Base-by-base conservation (phyloP, 441 rosid species). In the Populus hybrid region DNA sequence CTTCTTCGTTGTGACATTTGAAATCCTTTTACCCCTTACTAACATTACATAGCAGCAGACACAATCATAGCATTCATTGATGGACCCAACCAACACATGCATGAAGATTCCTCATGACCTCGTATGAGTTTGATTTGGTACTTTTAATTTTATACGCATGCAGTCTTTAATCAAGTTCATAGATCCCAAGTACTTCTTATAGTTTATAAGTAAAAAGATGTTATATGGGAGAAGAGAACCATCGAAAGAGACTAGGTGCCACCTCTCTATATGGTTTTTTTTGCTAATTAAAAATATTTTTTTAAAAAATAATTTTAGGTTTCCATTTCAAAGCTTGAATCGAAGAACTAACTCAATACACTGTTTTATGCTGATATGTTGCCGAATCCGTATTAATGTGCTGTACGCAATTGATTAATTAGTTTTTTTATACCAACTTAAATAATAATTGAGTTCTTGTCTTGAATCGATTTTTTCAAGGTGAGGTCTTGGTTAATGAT, bases 81-180 rank as follows among this genome's bases (percentile, higher is more conserved):
- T 57, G 63, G 63, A 57, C 63, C 63, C 23, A 6, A 23, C 23
- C 8, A 7, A 2, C 63, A 57, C 23, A 57, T 6, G 63, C 3
- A 57, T 19, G 63, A 7, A 57, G 19, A 57, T 18, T 57, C 3
- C 6, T 1, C 63, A 19, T 19, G 3, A 7, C 75, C 32, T 72
- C 42, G 35, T 5, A 71, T 32, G 26, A 34, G 26, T 18, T 72
- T 23, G 21, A 30, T 71, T 16, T 18, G 6, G n/a, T 28, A 28
- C 42, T 72, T n/a, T 59, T 59, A 32, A n/a, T 57, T 72, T 72
- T 21, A 59, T 28, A 57, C 61, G 75, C 75, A 32, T 59, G 75
- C 67, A 57, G 28, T 19, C 75, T 72, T 59, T 71, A 26, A 71
- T 71, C 28, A 12, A 64, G 65, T 53, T 21, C 65, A 59, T 7